Evolutionary conservation across 495 filamentous ascomycete species (phyloP).

Genomic region (Aspergillus carlsbadensis): DNA sequence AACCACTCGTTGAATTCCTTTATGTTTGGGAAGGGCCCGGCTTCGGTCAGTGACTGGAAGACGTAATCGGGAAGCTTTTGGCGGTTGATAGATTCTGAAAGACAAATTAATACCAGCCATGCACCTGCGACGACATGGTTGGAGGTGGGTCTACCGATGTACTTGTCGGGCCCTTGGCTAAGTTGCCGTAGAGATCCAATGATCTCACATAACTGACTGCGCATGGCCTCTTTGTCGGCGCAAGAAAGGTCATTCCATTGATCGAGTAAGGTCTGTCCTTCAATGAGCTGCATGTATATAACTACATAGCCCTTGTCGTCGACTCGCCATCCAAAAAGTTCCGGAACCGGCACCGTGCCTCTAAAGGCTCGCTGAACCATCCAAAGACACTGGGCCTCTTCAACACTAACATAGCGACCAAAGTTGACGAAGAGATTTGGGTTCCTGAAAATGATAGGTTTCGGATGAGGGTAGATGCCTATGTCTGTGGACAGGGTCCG

Average conservation of each 20-base stretch:
- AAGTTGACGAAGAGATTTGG: slow-evolving; percentile 44
- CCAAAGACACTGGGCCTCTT: slow-evolving; percentile 46
- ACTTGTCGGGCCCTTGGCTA: slow-evolving; percentile 32
- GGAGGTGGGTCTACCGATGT: slow-evolving; percentile 31
- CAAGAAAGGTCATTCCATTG: slow-evolving; percentile 33
- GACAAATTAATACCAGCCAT: neutral
- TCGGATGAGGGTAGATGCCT: too few species aligned
- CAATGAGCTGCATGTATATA: slow-evolving; percentile 49
- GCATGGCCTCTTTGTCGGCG: slow-evolving; percentile 33
- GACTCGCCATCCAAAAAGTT: slow-evolving; percentile 47
- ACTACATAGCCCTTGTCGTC: slow-evolving; percentile 39
- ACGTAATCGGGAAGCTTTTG: slow-evolving; percentile 31
- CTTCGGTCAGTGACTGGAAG: slow-evolving; percentile 24
- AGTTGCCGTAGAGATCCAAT: slow-evolving; percentile 27
- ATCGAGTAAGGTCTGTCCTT: slow-evolving; percentile 36
- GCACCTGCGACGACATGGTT: too few species aligned
- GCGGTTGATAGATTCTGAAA: slow-evolving; percentile 31
- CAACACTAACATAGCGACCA: slow-evolving; percentile 34
- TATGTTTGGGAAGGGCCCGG: slow-evolving; percentile 39
- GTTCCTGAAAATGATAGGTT: neutral
- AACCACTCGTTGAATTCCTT: slow-evolving; percentile 48
- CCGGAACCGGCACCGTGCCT: slow-evolving; percentile 41
- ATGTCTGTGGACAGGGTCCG: too few species aligned
- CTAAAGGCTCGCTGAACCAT: slow-evolving; percentile 35
- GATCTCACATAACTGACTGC: slow-evolving; percentile 34